Percentiles rank a stretch among this genome's conserved stretches.
phyloP scores from a whole-genome alignment of 805 yeast species.

The Candida nanaspora region DNA sequence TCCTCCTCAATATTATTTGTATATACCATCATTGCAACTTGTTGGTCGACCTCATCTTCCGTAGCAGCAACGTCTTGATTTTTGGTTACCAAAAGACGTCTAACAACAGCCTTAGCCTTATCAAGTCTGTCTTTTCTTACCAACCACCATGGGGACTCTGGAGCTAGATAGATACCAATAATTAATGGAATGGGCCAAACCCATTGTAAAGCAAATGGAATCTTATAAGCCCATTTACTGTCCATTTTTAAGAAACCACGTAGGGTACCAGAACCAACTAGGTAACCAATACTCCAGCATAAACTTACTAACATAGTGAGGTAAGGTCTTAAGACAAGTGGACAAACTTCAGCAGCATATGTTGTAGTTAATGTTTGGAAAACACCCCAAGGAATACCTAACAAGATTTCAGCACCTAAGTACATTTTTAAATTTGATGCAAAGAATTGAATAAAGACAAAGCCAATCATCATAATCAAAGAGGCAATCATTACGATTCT shows the following conservation, averaged over 20 bases:
- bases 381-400: conserved; percentile 50
- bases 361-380: conserved; percentile 44
- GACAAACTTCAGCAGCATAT: conserved; percentile 54
- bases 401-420: conserved; percentile 34
- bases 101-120: conserved; percentile 36
- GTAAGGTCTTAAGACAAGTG: conserved; percentile 41
- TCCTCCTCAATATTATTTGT: conserved; percentile 10
- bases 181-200: conserved; percentile 46
- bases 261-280: conserved; percentile 45
- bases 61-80: no score
- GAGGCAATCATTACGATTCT: conserved; percentile 29
- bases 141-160: conserved; percentile 56
- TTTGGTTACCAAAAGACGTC: conserved; percentile 19
- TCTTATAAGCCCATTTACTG: conserved; percentile 34
- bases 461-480: conserved; percentile 21
- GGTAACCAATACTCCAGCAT: conserved; percentile 53
- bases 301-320: conserved; percentile 43
- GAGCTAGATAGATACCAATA: conserved; percentile 36
- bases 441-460: conserved; percentile 34
- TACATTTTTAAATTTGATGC: conserved; percentile 32
- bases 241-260: conserved; percentile 11
- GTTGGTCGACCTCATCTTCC: conserved; percentile 2
- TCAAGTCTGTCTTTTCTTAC: conserved; percentile 32
- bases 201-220: conserved; percentile 59
- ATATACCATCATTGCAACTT: conserved; percentile 8